Base-by-base conservation (phyloP, 495 filamentous ascomycete species). In the Saxophila tyrrhenica region DNA sequence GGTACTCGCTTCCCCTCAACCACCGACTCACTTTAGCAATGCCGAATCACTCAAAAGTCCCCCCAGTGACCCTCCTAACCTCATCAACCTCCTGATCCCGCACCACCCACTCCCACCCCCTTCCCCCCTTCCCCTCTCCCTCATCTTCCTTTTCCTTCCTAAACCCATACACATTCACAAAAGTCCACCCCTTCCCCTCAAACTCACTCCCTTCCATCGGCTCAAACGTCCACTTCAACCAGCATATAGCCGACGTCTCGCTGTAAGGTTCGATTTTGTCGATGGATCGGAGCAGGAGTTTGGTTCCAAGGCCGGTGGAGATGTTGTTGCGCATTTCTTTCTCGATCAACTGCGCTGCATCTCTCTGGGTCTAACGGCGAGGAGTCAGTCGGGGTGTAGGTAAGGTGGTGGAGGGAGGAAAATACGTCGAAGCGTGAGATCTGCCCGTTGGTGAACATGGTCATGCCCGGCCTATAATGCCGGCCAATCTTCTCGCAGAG, bases 161-260 rank as follows among this genome's bases (percentile, higher is more conserved):
- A 42, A 51, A 58, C 9, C 41, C 55, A 23, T 58, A 58, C 25
- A 58, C 47, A 25, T 53, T 58, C 9, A 50, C 53, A 48, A 58
- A 53, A 15, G 23, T 48, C 41, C 55, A 58, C 9, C 20, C 25
- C 25, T 38, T 48, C 2, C 50, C 55, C 16, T 13, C 55, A 20
- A 48, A 58, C 21, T 48, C 32, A 29, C 50, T 48, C 3, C 50
- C 55, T 1, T 25, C 20, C 25, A 23, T 1, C 15, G 55, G 50
- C 19, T 48, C 50, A 20, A 52, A 58, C 2, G 39, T 19, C 50
- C 49, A 58, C 16, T 25, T n/a, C 20, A 58, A 13, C 49, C 55
- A 53, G 55, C 50, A 52, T 3, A 50, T 39, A 5, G 55, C 55
- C 16, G 35, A 41, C 2, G 50, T 48, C 25, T 44, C n/a, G 24